These are phyloP conservation scores for Tulasnella sp. DNA, from an alignment of 768 basidiomycete species.

Conservation along the genomic window DNA sequence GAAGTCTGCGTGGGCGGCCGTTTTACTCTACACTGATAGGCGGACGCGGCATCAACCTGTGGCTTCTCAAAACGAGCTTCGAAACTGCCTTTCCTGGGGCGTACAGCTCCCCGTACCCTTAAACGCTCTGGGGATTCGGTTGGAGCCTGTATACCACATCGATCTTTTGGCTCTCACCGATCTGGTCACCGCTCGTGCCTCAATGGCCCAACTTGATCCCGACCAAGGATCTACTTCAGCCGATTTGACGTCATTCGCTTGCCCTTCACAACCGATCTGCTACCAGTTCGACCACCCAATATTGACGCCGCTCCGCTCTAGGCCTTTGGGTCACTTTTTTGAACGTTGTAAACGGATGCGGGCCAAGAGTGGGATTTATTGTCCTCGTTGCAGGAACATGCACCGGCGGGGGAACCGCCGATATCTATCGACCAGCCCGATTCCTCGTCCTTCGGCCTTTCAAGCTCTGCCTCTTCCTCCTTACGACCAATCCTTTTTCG, in stretches of 20 bases:
- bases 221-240: not conserved
- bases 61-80: constrained; percentile 22
- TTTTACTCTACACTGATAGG: constrained; percentile 6
- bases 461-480: not conserved
- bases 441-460: not conserved
- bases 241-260: constrained; percentile 8
- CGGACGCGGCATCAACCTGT: constrained; percentile 4
- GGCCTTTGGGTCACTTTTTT: not conserved
- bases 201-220: not conserved
- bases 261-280: not conserved
- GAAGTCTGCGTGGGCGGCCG: not conserved
- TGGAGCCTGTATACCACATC: constrained; percentile 15
- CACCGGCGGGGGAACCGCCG: not conserved
- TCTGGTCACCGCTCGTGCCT: constrained; percentile 18
- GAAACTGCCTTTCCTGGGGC: constrained; percentile 15
- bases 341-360: not conserved
- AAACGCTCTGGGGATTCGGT: constrained; percentile 4
- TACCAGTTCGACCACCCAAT: not conserved
- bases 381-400: constrained; percentile 3
- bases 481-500: not conserved
- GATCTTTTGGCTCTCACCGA: constrained; percentile 11
- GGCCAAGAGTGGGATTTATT: not conserved
- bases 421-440: not conserved
- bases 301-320: not conserved
- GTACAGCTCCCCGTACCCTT: not conserved